Evolutionary conservation across 1,284 basidiomycete genomes (phyloP).

Genomic region (Cryptococcus sp.): DNA sequence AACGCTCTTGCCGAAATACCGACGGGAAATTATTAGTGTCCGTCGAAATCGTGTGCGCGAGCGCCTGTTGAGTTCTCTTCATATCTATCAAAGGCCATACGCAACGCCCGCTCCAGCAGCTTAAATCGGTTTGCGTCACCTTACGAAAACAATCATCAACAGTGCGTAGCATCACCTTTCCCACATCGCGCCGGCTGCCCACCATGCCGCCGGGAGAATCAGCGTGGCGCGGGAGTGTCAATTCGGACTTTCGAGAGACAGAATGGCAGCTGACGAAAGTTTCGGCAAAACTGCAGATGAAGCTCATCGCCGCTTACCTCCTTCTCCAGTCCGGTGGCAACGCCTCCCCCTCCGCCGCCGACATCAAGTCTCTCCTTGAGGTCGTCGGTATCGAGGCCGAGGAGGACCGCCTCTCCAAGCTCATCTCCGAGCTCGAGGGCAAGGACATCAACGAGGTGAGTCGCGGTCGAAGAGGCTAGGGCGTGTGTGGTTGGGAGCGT

Average conservation of each 20-base stretch:
- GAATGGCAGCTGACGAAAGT: too few species aligned
- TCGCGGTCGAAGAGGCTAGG: conserved; percentile 8
- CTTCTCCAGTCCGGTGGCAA: conserved; percentile 96
- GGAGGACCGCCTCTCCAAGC: conserved; percentile 73
- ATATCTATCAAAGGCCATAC: conserved; percentile 18
- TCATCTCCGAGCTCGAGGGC: conserved; percentile 88
- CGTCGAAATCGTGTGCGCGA: background rate
- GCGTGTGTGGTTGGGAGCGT: background rate
- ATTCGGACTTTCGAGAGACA: too few species aligned
- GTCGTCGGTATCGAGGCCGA: conserved; percentile 89
- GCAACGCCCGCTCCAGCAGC: conserved; percentile 47
- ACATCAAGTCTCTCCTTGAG: conserved; percentile 84
- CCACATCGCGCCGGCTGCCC: background rate
- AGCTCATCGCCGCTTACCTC: conserved; percentile 95
- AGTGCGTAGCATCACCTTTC: conserved; percentile 16
- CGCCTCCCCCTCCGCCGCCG: conserved; percentile 75
- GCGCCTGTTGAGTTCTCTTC: background rate
- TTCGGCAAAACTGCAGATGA: conserved; percentile 63
- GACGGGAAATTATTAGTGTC: background rate
- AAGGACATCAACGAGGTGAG: conserved; percentile 81
- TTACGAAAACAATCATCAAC: conserved; percentile 18
- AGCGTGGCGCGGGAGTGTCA: too few species aligned
- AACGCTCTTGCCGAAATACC: too few species aligned
- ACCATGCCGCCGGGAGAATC: too few species aligned
- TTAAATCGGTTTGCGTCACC: conserved; percentile 50